A percentile compares a stretch with the other conserved stretches of the same genome.
Evolutionary conservation across 2,329 filamentous ascomycete species (phyloP).

Genomic region (Fonsecaea multimorphosa): DNA sequence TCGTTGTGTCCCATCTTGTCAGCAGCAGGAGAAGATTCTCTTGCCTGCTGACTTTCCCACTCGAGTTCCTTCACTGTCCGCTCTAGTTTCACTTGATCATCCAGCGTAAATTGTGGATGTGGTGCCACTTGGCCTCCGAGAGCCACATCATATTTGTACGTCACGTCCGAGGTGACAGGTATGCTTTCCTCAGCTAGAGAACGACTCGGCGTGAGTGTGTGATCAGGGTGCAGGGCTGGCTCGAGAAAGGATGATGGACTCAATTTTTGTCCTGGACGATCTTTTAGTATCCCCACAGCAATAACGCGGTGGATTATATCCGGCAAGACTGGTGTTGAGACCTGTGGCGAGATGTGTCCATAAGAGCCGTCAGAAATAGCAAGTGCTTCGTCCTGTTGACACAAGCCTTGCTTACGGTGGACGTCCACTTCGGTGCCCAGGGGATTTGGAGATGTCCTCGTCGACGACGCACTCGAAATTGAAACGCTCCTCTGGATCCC

Average conservation of each 20-base stretch:
- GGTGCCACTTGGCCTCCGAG: not conserved
- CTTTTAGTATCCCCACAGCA: not conserved
- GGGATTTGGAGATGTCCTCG: not conserved
- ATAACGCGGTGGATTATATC: not conserved
- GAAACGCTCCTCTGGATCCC: not conserved
- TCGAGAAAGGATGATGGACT: not conserved
- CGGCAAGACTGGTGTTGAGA: not conserved
- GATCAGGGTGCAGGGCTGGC: not conserved
- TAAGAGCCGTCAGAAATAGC: not conserved
- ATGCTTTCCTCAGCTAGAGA: not conserved
- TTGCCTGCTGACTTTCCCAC: not conserved
- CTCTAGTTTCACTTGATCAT: conserved; percentile 21
- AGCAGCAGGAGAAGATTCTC: not conserved
- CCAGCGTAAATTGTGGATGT: conserved; percentile 19
- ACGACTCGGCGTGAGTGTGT: not conserved
- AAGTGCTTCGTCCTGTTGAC: not conserved
- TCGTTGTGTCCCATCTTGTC: not conserved
- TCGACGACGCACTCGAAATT: not conserved
- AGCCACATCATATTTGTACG: not conserved
- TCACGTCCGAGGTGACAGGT: not conserved
- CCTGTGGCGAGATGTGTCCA: not conserved
- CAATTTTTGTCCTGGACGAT: not conserved
- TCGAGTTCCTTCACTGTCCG: not conserved
- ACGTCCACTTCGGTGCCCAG: not conserved
- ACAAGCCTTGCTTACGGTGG: not conserved